Evolutionary conservation across 768 basidiomycete species (phyloP), one percentile per base, ranked within the genome.

Genomic region (Boletus speciosus): DNA sequence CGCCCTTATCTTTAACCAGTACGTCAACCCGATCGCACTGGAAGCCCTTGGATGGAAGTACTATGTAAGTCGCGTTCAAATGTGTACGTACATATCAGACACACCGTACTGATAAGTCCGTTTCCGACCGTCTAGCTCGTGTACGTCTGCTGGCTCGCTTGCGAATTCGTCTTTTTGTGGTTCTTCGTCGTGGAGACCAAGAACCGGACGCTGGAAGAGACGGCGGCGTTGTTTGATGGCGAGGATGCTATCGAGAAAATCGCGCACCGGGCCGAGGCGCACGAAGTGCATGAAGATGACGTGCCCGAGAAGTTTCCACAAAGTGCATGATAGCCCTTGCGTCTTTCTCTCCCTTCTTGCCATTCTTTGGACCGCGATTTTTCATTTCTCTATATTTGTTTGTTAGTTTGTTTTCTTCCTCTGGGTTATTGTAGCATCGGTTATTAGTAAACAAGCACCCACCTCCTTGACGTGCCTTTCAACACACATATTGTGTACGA

Each of bases 1-100:
- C 51, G 80, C 90, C 6, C 83, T 93, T 61, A 88, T 95, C 70
- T 90, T 95, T 73, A 93, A 92, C 68, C 90, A 91, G 72, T 90
- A 92, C 65, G 83, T 86, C 68, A 93, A 93, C 75, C 91, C 90
- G 35, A 80, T 90, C 67, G 89, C 88, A 34, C 75, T 91, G 40
- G 76, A 77, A 6, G 53, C 65, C 36, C 73, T 91, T 47, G 74
- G 66, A 51, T 91, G 90, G 90, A 89, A 84, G 66, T 91, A 90
- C 76, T 89, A 89, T 67, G 78, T 83, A 51, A 49, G 79, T 72
- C 6, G 14, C 5, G 15, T 11, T 46, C 19, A 21, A 29, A 6
- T 31, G 10, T 36, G 15, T 19, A 14, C 25, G 11, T 29, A 16
- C 44, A 51, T 47, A 5, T 35, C 9, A 21, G 27, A 44, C 49